Evolutionary conservation across 75 land plant species (phyloP), one percentile per base, ranked within the genome.

Genomic region (Larix kaempferi): DNA sequence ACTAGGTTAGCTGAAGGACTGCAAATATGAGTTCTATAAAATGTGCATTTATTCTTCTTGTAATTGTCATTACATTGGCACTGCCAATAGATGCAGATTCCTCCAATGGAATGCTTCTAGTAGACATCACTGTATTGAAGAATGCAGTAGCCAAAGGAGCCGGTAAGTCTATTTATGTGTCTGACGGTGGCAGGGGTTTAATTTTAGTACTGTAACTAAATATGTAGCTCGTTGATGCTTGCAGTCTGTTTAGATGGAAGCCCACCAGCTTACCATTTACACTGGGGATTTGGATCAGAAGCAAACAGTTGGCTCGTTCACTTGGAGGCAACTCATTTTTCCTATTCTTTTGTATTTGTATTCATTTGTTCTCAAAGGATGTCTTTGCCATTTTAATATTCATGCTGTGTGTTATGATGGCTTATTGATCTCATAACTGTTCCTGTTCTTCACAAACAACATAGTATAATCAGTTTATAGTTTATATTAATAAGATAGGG

Each of bases 381-480:
- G n/a, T n/a, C n/a, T n/a, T n/a, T n/a, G n/a, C n/a, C n/a, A n/a
- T n/a, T n/a, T n/a, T n/a, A n/a, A n/a, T n/a, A n/a, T n/a, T n/a
- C n/a, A n/a, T n/a, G n/a, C n/a, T n/a, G n/a, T n/a, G n/a, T n/a
- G n/a, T n/a, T n/a, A n/a, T n/a, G n/a, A n/a, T n/a, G n/a, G 92
- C 82, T 66, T 94, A 92, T 95, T 94, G 95, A 78, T 82, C 87
- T 37, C 79, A 64, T 25, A 58, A 80, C 15, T 81, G 79, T 60
- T 75, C 66, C 13, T 94, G 93, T 81, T 81, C 84, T 33, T 71
- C 35, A 16, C 88, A 94, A 13, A 80, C 91, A 39, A 81, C 57
- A 61, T 84, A 88, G 64, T 80, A 78, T 19, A 29, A 29, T 29
- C 33, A 29, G 33, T 29, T 29, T 1, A 29, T 29, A 29, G n/a